Evolutionary conservation across 345 rosid species (phyloP).

Genomic region (Eucalyptus viminalis): DNA sequence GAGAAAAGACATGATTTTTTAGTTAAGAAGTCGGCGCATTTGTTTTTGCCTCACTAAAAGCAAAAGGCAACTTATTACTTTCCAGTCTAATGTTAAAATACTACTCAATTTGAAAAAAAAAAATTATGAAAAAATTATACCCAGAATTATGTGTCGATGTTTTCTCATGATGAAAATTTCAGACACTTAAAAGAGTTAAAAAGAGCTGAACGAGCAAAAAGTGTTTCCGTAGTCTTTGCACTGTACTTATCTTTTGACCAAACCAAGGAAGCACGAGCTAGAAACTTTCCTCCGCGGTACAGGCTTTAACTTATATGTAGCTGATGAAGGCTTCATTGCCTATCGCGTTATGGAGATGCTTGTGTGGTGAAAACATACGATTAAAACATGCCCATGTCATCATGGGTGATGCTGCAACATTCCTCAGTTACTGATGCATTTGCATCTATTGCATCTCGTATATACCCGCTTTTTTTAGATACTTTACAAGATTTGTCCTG

Average conservation of each 20-base stretch:
- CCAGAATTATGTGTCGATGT: not conserved
- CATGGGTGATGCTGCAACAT: not conserved
- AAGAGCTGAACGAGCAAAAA: no score
- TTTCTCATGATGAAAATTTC: not conserved
- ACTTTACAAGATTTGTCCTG: not conserved
- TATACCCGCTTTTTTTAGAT: not conserved
- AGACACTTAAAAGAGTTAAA: no score
- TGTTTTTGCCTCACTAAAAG: not conserved
- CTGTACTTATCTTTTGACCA: not conserved
- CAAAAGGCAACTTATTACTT: not conserved
- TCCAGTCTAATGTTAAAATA: not conserved
- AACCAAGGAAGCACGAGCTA: not conserved
- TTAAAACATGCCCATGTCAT: not conserved
- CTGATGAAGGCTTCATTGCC: not conserved
- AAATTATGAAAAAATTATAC: no score
- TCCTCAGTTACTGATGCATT: not conserved
- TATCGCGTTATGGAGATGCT: not conserved
- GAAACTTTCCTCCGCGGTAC: not conserved
- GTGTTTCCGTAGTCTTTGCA: not conserved
- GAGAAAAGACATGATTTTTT: not conserved
- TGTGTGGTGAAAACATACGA: not conserved
- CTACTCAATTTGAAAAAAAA: not conserved
- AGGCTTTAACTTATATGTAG: not conserved
- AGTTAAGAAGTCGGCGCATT: not conserved
- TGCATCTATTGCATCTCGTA: not conserved